Conservation (phyloP, 31 red algal genomes). For the Endocladia muricata region DNA sequence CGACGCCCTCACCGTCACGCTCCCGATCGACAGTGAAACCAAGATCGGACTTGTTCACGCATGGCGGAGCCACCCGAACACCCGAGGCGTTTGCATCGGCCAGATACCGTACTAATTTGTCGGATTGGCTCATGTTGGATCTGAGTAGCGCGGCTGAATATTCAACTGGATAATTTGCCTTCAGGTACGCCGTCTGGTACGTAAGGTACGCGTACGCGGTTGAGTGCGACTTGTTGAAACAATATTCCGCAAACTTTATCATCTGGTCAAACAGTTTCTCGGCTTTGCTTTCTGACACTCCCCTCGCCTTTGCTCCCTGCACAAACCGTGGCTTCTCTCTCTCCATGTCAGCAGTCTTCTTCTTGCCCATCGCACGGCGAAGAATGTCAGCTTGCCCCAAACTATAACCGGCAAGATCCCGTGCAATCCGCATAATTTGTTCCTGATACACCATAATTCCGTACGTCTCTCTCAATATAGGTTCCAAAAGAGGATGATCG, state of each 20-base stretch:
- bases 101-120: slow-evolving; percentile 76
- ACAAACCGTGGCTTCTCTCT: slow-evolving; percentile 73
- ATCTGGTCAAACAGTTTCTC: slow-evolving; percentile 43
- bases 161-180: slow-evolving; percentile 91
- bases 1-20: slow-evolving; percentile 6
- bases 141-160: slow-evolving; percentile 73
- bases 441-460: slow-evolving; percentile 97
- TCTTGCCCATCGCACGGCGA: slow-evolving; percentile 94
- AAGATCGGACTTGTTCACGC: slow-evolving; percentile 58
- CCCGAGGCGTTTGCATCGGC: slow-evolving; percentile 47
- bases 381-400: slow-evolving; percentile 94
- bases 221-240: slow-evolving; percentile 98
- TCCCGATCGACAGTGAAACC: slow-evolving; percentile 59
- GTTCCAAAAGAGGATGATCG: slow-evolving; percentile 74
- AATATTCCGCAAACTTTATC: slow-evolving; percentile 92
- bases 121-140: slow-evolving; percentile 66
- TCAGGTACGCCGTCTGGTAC: slow-evolving; percentile 94
- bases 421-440: slow-evolving; percentile 94
- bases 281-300: slow-evolving; percentile 19
- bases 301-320: slow-evolving; percentile 54
- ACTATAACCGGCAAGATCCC: slow-evolving; percentile 84
- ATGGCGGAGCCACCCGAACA: slow-evolving; percentile 65
- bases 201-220: slow-evolving; percentile 90
- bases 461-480: slow-evolving; percentile 89
- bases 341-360: slow-evolving; percentile 81